Evolutionary conservation across 2,329 filamentous ascomycete species (phyloP).

Genomic region (Sclerotinia glacialis): DNA sequence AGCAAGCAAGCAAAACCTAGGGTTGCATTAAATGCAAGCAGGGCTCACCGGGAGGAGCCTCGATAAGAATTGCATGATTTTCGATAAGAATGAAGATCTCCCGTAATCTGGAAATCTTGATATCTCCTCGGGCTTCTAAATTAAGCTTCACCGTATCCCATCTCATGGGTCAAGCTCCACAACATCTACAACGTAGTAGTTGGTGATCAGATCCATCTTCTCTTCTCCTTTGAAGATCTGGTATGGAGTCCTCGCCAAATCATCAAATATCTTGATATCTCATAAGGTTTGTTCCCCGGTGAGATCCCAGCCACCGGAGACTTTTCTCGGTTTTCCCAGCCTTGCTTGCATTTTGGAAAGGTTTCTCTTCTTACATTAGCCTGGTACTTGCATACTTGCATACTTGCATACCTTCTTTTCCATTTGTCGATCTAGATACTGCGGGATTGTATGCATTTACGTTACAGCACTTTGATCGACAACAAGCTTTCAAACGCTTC

Average conservation of each 20-base stretch:
- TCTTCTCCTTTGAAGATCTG: not conserved
- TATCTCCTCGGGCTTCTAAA: no score
- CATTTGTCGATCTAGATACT: not conserved
- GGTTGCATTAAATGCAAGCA: no score
- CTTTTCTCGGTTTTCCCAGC: conserved; percentile 1
- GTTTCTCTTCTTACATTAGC: not conserved
- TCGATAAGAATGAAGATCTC: not conserved
- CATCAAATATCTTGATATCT: not conserved
- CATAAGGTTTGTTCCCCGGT: not conserved
- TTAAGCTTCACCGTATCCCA: not conserved
- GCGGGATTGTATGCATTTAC: not conserved
- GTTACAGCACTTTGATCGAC: not conserved
- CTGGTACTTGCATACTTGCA: not conserved
- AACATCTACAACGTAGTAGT: not conserved
- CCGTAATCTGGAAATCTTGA: no score
- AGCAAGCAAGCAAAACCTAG: no score
- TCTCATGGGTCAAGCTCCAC: not conserved
- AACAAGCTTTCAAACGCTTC: not conserved
- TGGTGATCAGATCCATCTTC: no score
- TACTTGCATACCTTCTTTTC: not conserved
- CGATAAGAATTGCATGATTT: not conserved
- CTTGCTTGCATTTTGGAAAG: not conserved
- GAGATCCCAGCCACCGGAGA: conserved; percentile 19
- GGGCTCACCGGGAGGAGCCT: not conserved
- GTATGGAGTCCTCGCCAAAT: no score